These are phyloP conservation scores for Thuidium tamariscinum DNA, from an alignment of 225 moss, liverwort and hornwort species.

Conservation along the genomic window DNA sequence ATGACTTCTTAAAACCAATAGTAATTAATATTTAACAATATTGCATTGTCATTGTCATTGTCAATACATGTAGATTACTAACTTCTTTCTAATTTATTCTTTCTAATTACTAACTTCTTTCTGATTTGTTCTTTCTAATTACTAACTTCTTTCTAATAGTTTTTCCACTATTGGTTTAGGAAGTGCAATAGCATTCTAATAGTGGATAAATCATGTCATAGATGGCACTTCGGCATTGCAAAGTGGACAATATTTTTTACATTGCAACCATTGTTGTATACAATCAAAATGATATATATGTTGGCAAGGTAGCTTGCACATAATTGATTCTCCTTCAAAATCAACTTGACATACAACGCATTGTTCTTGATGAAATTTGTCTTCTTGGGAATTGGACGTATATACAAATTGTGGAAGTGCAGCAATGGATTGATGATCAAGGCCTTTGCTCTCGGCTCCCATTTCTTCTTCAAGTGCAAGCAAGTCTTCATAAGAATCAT, in stretches of 20 bases:
- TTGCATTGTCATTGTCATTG: not conserved
- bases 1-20: not conserved
- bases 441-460: conserved; percentile 27
- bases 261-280: conserved; percentile 33
- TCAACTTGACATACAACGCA: conserved; percentile 43
- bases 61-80: not conserved
- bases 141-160: not conserved
- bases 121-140: too few relatives aligned
- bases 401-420: conserved; percentile 17
- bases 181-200: not conserved
- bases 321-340: conserved; percentile 23
- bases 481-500: conserved; percentile 19
- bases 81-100: not conserved
- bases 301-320: conserved; percentile 36
- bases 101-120: not conserved
- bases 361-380: conserved; percentile 13
- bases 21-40: not conserved
- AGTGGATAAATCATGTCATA: not conserved
- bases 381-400: not conserved
- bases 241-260: not conserved
- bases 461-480: conserved; percentile 36
- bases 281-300: conserved; percentile 47
- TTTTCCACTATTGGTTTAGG: too few relatives aligned
- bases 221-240: not conserved
- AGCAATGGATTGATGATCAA: conserved; percentile 9